A percentile compares a stretch with the other conserved stretches of the same genome.
phyloP scores from a whole-genome alignment of 257 asterid species.

The Verbena officinalis region DNA sequence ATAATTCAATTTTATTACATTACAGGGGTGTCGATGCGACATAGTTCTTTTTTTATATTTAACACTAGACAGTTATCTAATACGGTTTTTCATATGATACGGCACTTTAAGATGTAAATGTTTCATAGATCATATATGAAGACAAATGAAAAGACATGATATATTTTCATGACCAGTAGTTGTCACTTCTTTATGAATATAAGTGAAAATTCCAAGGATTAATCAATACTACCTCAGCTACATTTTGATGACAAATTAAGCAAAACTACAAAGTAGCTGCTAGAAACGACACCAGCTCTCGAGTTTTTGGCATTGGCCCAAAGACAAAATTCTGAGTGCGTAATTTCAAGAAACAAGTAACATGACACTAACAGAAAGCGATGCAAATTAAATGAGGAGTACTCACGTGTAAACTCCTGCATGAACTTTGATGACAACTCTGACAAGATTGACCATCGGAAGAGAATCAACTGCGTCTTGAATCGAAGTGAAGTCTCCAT shows the following conservation, averaged over 20 bases:
- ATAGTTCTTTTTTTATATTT: too few species aligned
- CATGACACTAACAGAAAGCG: too few species aligned
- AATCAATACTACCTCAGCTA: neutral
- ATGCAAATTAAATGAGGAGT: too few species aligned
- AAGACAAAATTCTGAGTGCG: neutral
- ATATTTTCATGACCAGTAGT: neutral
- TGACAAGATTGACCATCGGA: slow-evolving; percentile 66
- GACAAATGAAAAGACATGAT: slow-evolving; percentile 16
- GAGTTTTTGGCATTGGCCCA: slow-evolving; percentile 17
- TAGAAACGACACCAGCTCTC: neutral
- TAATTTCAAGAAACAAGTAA: neutral
- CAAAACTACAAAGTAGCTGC: slow-evolving; percentile 6
- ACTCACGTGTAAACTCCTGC: slow-evolving; percentile 91
- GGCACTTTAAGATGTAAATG: too few species aligned
- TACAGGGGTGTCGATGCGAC: too few species aligned
- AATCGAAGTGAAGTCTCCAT: slow-evolving; percentile 78
- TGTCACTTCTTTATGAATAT: neutral
- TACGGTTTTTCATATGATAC: too few species aligned
- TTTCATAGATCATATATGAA: too few species aligned
- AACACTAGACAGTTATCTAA: too few species aligned
- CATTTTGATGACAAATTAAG: neutral
- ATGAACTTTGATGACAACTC: slow-evolving; percentile 81
- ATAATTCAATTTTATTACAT: too few species aligned
- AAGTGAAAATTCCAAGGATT: neutral
- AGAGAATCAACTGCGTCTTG: slow-evolving; percentile 93